Base-by-base conservation (phyloP, 257 asterid species). In the Haberlea rhodopensis region DNA sequence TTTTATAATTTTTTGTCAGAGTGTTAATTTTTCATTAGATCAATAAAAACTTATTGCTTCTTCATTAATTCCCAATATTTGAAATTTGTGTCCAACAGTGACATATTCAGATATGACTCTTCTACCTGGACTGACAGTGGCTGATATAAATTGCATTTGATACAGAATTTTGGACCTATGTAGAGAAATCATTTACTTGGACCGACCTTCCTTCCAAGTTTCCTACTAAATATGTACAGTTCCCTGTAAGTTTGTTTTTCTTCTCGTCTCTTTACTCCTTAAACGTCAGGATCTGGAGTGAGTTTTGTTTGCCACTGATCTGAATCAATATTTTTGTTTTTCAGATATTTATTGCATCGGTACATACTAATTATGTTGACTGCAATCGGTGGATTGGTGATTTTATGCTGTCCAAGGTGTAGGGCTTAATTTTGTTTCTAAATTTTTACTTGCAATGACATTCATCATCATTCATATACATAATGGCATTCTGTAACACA, bases 371-470 rank as follows among this genome's bases (percentile, higher is more conserved):
- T 75, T 92, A 89, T 52, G 98, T 92, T 56, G 99, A 92, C 80
- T 92, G 99, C 84, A 92, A 80, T 70, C 68, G 99, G 60, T 92
- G 97, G 99, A 81, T 92, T 74, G 99, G 99, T 27, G 95, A 92
- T 71, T 92, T 92, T 70, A 76, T 92, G 52, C 83, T 92, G 69
- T 92, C 99, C 31, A 92, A 92, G 96, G 99, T 91, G 58, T 78
- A 63, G 62, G 27, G 34, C 56, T 4, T 29, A 31, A 58, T 24
- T 62, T 51, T 40, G 23, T 62, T 49, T 53, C 46, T 27, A 62
- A 22, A 62, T 10, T 32, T 22, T 32, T 13, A 32, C 62, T 60
- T 66, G 10, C 28, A 62, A 53, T 51, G 28, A 34, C 51, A 9
- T 32, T 34, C 43, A 55, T 63, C 6, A n/a, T 8, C 60, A 49